Conservation (phyloP, 257 asterid species). For the Prunella vulgaris region DNA sequence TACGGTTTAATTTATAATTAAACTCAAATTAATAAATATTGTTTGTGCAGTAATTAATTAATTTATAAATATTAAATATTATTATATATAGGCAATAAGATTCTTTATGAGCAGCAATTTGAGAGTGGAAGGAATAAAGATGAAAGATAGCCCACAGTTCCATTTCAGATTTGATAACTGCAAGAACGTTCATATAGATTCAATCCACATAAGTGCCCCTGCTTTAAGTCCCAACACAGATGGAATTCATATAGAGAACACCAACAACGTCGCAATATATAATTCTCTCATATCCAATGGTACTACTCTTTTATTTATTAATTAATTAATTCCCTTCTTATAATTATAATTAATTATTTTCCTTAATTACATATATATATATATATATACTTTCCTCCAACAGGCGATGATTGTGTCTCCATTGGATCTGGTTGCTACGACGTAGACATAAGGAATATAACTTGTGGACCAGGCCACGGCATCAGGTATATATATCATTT, state of each 20-base stretch:
- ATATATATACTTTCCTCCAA: no score
- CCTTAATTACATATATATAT: no score
- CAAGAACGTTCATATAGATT: constrained; percentile 45
- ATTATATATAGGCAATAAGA: constrained; percentile 47
- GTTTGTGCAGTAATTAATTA: no score
- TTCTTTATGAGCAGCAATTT: constrained; percentile 64
- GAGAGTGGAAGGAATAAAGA: constrained; percentile 44
- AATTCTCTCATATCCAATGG: constrained; percentile 52
- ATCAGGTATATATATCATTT: constrained; percentile 62
- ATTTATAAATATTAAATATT: no score
- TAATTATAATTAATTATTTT: background rate
- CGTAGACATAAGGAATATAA: constrained; percentile 55
- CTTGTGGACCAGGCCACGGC: constrained; percentile 69
- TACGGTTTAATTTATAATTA: background rate
- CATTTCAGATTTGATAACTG: constrained; percentile 57
- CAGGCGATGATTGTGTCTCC: constrained; percentile 69
- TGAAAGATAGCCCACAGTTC: constrained; percentile 57
- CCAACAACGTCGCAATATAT: constrained; percentile 43
- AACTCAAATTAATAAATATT: no score
- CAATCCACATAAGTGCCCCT: constrained; percentile 50
- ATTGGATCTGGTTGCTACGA: constrained; percentile 62
- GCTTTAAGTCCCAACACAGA: constrained; percentile 60
- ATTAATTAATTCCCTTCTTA: background rate
- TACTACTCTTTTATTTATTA: no score
- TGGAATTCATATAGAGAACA: constrained; percentile 60